A percentile compares a stretch with the other conserved stretches of the same genome.
These are phyloP conservation scores for Vanrija sp. DNA, from an alignment of 1,284 basidiomycete species.

Conservation along the genomic window DNA sequence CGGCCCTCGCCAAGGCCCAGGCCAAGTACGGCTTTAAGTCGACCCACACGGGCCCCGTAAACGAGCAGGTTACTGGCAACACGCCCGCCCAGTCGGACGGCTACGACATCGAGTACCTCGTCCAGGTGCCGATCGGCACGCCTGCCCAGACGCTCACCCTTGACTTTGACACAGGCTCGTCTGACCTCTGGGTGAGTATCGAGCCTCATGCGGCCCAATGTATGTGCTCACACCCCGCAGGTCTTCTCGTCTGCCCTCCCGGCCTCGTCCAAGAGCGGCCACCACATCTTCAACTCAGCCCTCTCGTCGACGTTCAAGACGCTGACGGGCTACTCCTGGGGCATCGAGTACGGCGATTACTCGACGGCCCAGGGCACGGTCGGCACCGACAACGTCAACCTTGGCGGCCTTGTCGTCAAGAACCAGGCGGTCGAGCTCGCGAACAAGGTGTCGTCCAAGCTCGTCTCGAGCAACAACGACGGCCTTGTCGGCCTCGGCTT, in stretches of 20 bases:
- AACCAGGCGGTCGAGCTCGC: slow-evolving; percentile 62
- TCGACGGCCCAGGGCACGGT: slow-evolving; percentile 65
- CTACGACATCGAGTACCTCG: slow-evolving; percentile 47
- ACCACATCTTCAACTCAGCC: slow-evolving; percentile 13
- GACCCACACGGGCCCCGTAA: slow-evolving; percentile 1
- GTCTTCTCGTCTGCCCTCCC: no score
- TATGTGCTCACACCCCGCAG: slow-evolving; percentile 1
- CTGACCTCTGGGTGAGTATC: slow-evolving; percentile 53
- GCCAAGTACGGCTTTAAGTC: background rate
- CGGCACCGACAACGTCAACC: slow-evolving; percentile 67
- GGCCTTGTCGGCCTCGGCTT: slow-evolving; percentile 51
- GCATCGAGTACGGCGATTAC: slow-evolving; percentile 54
- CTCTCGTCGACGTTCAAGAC: slow-evolving; percentile 18
- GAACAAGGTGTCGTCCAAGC: slow-evolving; percentile 40
- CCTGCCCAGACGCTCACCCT: slow-evolving; percentile 55
- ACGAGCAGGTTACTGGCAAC: slow-evolving; percentile 14
- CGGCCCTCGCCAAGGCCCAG: slow-evolving; percentile 5
- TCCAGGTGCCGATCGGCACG: slow-evolving; percentile 42
- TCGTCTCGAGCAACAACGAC: slow-evolving; percentile 48
- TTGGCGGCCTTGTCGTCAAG: slow-evolving; percentile 72
- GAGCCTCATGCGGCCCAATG: slow-evolving; percentile 9
- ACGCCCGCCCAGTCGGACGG: no score
- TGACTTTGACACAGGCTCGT: slow-evolving; percentile 59
- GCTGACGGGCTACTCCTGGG: slow-evolving; percentile 24
- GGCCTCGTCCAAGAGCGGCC: background rate